A percentile compares a stretch with the other conserved stretches of the same genome.
Conservation (phyloP, 1,139 yeast species). For the Hansenula sp. region DNA sequence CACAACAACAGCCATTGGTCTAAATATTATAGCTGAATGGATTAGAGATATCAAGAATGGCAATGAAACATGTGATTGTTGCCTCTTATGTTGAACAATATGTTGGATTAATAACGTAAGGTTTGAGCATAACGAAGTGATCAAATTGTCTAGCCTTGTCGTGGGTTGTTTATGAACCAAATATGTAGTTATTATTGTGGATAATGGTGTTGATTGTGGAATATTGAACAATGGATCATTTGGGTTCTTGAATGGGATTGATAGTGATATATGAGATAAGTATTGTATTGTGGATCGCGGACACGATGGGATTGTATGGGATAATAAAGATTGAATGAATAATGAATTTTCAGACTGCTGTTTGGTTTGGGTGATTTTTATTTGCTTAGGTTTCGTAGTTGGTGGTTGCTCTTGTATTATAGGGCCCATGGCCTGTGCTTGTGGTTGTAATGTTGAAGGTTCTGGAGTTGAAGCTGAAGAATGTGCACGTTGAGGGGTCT, state of each 20-base stretch:
- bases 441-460: neutral
- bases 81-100: conserved; percentile 1
- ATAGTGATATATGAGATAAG: conserved; percentile 44
- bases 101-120: conserved; percentile 3
- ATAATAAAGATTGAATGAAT: conserved; percentile 34
- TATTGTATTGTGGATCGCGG: conserved; percentile 44
- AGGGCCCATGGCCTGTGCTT: no score
- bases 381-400: conserved; percentile 19
- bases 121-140: conserved; percentile 6
- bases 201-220: conserved; percentile 24
- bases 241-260: conserved; percentile 29
- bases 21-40: conserved; percentile 13
- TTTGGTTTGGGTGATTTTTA: conserved; percentile 9
- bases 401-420: conserved; percentile 1
- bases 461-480: neutral
- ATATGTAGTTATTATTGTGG: conserved; percentile 16
- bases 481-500: neutral
- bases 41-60: conserved; percentile 20
- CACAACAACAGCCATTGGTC: conserved; percentile 19
- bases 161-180: conserved; percentile 9
- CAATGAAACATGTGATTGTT: conserved; percentile 12
- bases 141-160: conserved; percentile 15
- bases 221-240: conserved; percentile 27
- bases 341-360: conserved; percentile 33
- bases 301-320: conserved; percentile 45